Percentiles rank a stretch among this genome's conserved stretches.
phyloP scores from a whole-genome alignment of 1,139 yeast genomes.

The Torulaspora globosa region DNA sequence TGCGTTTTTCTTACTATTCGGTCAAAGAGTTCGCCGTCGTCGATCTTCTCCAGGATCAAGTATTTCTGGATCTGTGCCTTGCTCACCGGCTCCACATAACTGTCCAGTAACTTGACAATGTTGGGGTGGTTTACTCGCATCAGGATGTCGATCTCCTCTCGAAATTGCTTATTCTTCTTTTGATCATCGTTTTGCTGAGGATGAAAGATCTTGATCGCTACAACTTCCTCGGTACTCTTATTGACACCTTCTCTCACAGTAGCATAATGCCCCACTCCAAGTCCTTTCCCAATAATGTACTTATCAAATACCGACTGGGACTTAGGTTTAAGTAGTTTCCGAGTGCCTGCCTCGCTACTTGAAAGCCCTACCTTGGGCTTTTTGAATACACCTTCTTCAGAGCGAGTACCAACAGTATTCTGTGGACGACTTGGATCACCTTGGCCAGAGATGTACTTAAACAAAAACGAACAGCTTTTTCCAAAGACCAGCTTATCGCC shows the following conservation, averaged over 20 bases:
- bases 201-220: constrained; percentile 74
- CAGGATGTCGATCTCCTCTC: constrained; percentile 64
- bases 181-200: constrained; percentile 56
- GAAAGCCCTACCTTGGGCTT: constrained; percentile 29
- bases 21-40: constrained; percentile 71
- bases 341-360: constrained; percentile 26
- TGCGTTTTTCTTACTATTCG: constrained; percentile 61
- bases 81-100: constrained; percentile 64
- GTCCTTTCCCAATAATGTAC: constrained; percentile 55
- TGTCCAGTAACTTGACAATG: constrained; percentile 61
- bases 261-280: constrained; percentile 78
- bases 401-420: constrained; percentile 16
- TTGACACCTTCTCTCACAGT: constrained; percentile 66
- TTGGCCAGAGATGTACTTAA: constrained; percentile 42
- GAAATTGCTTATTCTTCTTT: constrained; percentile 46
- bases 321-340: constrained; percentile 17
- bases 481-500: constrained; percentile 68
- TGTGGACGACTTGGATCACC: constrained; percentile 3
- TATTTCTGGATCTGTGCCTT: constrained; percentile 55
- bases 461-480: constrained; percentile 52
- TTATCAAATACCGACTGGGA: constrained; percentile 48
- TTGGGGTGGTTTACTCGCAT: constrained; percentile 66
- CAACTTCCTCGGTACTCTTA: constrained; percentile 53
- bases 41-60: constrained; percentile 66
- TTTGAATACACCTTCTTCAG: constrained; percentile 25